A percentile compares a stretch with the other conserved stretches of the same genome.
Evolutionary conservation across 768 basidiomycete species (phyloP).

Genomic region (Lentinula sp.): DNA sequence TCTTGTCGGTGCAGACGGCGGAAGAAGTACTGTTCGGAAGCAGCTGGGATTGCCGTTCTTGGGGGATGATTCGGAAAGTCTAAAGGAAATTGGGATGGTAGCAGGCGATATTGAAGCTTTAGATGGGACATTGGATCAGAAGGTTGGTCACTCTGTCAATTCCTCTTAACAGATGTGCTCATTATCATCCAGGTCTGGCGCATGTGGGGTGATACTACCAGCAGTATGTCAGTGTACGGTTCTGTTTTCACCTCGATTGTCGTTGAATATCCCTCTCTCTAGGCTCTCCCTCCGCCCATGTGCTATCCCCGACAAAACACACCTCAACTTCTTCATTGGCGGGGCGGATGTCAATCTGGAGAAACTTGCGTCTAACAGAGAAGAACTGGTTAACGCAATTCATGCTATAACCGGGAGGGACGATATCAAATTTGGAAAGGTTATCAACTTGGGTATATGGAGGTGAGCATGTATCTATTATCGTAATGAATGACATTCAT

Average conservation of each 20-base stretch:
- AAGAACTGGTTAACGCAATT: constrained; percentile 12
- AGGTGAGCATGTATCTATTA: constrained; percentile 7
- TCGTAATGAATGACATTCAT: neutral
- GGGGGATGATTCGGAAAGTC: constrained; percentile 30
- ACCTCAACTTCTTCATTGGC: constrained; percentile 23
- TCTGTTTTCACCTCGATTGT: neutral
- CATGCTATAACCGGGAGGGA: constrained; percentile 13
- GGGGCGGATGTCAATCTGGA: constrained; percentile 18
- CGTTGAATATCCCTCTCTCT: neutral
- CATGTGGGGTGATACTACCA: constrained; percentile 36
- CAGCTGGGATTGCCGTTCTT: constrained; percentile 31
- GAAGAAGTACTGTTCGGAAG: constrained; percentile 36
- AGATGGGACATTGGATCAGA: constrained; percentile 11
- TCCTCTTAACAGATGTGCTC: neutral
- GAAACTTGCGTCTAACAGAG: constrained; percentile 11
- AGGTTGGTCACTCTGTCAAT: constrained; percentile 19
- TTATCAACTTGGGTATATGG: constrained; percentile 17
- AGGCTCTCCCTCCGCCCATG: constrained; percentile 27
- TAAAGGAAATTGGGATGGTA: constrained; percentile 21
- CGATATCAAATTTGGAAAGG: constrained; percentile 19
- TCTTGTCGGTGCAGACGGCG: constrained; percentile 41
- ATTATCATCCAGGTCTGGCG: constrained; percentile 33
- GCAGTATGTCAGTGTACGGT: constrained; percentile 22
- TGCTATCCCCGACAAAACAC: constrained; percentile 17
- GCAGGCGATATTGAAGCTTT: constrained; percentile 27